Percentiles rank a stretch among this genome's conserved stretches.
These are phyloP conservation scores for Talaromyces islandicus DNA, from an alignment of 2,329 filamentous ascomycete genomes.

Conservation along the genomic window DNA sequence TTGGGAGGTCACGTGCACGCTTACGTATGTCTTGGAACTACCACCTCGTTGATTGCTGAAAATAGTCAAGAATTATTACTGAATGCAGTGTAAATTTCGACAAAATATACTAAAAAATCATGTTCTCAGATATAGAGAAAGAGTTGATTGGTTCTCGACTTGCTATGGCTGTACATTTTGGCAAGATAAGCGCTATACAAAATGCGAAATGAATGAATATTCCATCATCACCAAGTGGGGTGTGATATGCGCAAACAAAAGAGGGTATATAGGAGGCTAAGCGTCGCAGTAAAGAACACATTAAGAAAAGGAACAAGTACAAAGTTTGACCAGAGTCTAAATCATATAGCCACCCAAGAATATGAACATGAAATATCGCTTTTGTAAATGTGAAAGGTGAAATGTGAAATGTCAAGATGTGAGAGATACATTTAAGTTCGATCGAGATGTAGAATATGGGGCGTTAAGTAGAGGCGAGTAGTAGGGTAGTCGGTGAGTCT, in stretches of 20 bases:
- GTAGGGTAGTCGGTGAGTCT: not conserved
- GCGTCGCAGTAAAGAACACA: not conserved
- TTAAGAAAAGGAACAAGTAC: not conserved
- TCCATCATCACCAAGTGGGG: not conserved
- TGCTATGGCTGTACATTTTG: not conserved
- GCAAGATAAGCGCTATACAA: not conserved
- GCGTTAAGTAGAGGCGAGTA: not conserved
- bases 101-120: no score
- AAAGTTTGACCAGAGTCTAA: slow-evolving; percentile 1
- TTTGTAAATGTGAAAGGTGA: not conserved
- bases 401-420: not conserved
- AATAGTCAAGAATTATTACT: no score
- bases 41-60: not conserved
- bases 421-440: not conserved
- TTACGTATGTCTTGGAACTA: not conserved
- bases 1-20: slow-evolving; percentile 23
- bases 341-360: slow-evolving; percentile 5
- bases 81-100: no score
- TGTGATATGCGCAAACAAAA: slow-evolving; percentile 2
- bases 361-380: slow-evolving; percentile 3
- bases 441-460: not conserved
- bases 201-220: not conserved
- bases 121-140: not conserved
- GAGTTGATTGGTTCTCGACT: not conserved
- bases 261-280: slow-evolving; percentile 9